Conservation (phyloP, 371 early-diverging fungal genomes). For the Dichotomocladium elegans region DNA sequence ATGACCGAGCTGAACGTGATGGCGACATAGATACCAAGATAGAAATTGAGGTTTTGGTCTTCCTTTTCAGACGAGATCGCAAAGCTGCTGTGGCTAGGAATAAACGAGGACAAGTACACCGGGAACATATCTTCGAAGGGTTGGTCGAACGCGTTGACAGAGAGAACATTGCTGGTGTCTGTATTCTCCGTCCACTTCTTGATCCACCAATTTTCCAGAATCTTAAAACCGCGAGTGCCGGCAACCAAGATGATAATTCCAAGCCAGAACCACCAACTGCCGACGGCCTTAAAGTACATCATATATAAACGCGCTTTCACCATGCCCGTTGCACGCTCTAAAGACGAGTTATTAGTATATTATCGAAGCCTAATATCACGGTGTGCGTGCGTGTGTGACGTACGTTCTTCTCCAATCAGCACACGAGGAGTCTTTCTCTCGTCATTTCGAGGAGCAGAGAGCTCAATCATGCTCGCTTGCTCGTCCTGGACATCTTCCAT, state of each 20-base stretch:
- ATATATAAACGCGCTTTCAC: slow-evolving; percentile 47
- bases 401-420: slow-evolving; percentile 35
- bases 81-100: not conserved
- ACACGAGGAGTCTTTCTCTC: slow-evolving; percentile 13
- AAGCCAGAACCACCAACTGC: slow-evolving; percentile 50
- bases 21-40: slow-evolving; percentile 37
- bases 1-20: slow-evolving; percentile 34
- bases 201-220: slow-evolving; percentile 52
- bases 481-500: slow-evolving; percentile 2
- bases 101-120: not conserved
- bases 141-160: too few species aligned
- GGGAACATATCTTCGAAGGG: too few species aligned
- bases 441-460: not conserved
- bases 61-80: not conserved
- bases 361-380: too few species aligned
- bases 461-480: not conserved
- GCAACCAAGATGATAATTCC: slow-evolving; percentile 29
- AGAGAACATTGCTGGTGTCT: too few species aligned
- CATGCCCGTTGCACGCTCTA: slow-evolving; percentile 47
- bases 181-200: slow-evolving; percentile 46
- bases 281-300: slow-evolving; percentile 45
- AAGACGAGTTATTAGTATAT: too few species aligned
- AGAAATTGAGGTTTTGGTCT: slow-evolving; percentile 24
- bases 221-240: slow-evolving; percentile 46
- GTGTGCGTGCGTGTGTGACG: too few species aligned